Evolutionary conservation across 140 eudicot species (phyloP), one percentile per base, ranked within the genome.

Genomic region (Ambrosia hybrid): DNA sequence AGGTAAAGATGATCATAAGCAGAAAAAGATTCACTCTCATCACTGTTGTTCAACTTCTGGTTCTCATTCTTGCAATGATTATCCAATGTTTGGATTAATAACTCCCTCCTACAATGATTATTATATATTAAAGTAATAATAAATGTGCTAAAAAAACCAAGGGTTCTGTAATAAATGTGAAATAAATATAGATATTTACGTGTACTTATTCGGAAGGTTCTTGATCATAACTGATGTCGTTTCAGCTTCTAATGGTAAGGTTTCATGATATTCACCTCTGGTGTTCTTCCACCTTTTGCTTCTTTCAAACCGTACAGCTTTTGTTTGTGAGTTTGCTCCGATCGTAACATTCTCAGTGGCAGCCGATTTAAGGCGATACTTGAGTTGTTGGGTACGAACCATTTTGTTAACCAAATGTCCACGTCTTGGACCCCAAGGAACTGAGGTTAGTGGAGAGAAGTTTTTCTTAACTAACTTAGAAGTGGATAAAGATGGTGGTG

Each of bases 1-100:
- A 91, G 78, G 38, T 91, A 91, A 2, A 91, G 36, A 36, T 86
- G 86, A 77, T 88, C 97, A 66, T 74, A 91, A 59, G 82, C 88
- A 12, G 84, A 72, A 17, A 30, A 38, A 51, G 11, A 9, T 7
- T 58, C 39, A 53, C 3, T 21, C 41, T 16, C 49, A 15, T 21
- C 30, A 21, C 30, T 34, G 74, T 59, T 78, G 4, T 69, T 59
- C 3, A 8, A 11, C 57, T 48, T 77, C 0, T 26, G 4, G 57
- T 69, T 76, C 57, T 59, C 81, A 51, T 3, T 0, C 51, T 17
- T 62, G 60, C 81, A 77, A 62, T 77, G 81, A 70, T 77, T 53
- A 53, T 77, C 81, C 30, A 70, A 59, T 2, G 71, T 52, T 13
- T 21, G 51, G 30, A 77, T 70, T 41, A 77, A 6, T 13, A 61